Percentiles rank a stretch among this genome's conserved stretches.
phyloP scores from a whole-genome alignment of 2,329 filamentous ascomycete species.

The Alternaria panax region DNA sequence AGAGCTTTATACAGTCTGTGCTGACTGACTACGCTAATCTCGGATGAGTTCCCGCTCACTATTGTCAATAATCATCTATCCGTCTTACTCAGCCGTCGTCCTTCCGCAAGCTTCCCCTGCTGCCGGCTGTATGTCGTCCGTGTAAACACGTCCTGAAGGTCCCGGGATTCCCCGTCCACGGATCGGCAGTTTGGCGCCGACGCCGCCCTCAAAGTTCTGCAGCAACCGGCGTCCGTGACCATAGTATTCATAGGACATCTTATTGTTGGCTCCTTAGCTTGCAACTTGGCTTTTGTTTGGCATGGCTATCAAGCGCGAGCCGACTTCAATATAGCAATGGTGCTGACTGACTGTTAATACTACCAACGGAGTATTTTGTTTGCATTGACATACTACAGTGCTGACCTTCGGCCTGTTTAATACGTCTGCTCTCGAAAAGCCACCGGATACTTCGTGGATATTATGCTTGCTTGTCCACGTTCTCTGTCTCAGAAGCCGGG shows the following conservation, averaged over 20 bases:
- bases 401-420: neutral
- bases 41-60: conserved; percentile 6
- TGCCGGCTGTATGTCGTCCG: conserved; percentile 8
- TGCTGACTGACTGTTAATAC: conserved; percentile 19
- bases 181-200: conserved; percentile 1
- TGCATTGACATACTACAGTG: conserved; percentile 14
- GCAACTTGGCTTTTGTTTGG: neutral
- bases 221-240: conserved; percentile 18
- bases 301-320: conserved; percentile 3
- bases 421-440: neutral
- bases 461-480: conserved; percentile 5
- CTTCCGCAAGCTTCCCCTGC: conserved; percentile 11
- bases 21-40: conserved; percentile 26
- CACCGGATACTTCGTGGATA: conserved; percentile 2
- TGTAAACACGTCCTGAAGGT: conserved; percentile 5
- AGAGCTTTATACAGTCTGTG: neutral
- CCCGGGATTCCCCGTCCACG: neutral
- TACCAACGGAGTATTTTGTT: conserved; percentile 12
- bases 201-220: conserved; percentile 2
- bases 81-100: conserved; percentile 30
- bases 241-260: conserved; percentile 11
- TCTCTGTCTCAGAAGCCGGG: conserved; percentile 1
- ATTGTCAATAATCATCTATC: conserved; percentile 28
- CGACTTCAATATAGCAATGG: conserved; percentile 20
- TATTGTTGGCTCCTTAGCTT: neutral